Conservation (phyloP, 768 basidiomycete species). For the Mycena epipterygia region DNA sequence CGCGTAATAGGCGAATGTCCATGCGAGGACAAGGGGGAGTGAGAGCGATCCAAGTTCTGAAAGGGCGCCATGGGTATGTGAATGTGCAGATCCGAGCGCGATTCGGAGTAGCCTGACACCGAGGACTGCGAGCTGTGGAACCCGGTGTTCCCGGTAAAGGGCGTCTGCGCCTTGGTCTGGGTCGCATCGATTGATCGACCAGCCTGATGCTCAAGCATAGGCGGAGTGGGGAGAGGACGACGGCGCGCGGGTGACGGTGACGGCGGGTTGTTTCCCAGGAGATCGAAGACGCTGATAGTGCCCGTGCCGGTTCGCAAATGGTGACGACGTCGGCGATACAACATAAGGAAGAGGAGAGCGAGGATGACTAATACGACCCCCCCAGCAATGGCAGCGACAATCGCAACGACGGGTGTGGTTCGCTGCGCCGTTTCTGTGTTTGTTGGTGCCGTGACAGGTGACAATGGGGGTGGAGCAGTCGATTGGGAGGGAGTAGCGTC, state of each 20-base stretch:
- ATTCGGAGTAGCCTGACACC: slow-evolving; percentile 11
- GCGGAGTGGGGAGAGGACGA: slow-evolving; percentile 10
- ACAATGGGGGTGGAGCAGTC: background rate
- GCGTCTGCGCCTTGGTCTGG: slow-evolving; percentile 9
- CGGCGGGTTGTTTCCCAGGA: slow-evolving; percentile 12
- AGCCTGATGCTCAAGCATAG: slow-evolving; percentile 5
- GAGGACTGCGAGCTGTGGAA: slow-evolving; percentile 29
- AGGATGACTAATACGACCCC: slow-evolving; percentile 21
- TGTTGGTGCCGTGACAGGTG: background rate
- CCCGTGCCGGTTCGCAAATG: background rate
- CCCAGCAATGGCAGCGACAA: slow-evolving; percentile 13
- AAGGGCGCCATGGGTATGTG: slow-evolving; percentile 29
- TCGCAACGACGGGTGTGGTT: slow-evolving; percentile 3
- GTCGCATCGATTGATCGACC: slow-evolving; percentile 34
- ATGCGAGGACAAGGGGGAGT: background rate
- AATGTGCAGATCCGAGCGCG: slow-evolving; percentile 30
- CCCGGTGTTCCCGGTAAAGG: background rate
- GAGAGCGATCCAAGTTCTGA: background rate
- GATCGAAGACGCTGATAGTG: slow-evolving; percentile 32
- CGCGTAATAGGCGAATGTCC: slow-evolving; percentile 32
- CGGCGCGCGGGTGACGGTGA: background rate
- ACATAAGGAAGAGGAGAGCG: background rate
- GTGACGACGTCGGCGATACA: slow-evolving; percentile 14
- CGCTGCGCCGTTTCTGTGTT: background rate
- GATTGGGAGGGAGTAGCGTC: background rate